phyloP scores from a whole-genome alignment of 768 basidiomycete genomes.

The Lentinula lateritia region DNA sequence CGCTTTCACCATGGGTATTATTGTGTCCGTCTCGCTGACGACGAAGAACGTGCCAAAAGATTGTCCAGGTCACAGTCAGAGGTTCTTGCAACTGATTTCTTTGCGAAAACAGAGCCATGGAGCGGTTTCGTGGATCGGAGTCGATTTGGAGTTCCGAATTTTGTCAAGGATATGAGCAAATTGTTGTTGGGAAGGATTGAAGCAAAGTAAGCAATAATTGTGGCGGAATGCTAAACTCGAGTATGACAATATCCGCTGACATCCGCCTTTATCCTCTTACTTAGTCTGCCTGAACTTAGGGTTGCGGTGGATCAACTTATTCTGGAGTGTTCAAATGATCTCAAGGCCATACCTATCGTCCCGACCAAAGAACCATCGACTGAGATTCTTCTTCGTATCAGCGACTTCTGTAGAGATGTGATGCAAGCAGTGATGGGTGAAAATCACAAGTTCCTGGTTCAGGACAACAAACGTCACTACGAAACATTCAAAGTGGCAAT shows the following conservation, averaged over 20 bases:
- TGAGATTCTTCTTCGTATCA: conserved; percentile 40
- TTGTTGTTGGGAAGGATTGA: conserved; percentile 27
- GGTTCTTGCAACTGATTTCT: conserved; percentile 35
- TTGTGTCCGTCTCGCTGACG: conserved; percentile 61
- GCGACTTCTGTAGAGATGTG: conserved; percentile 35
- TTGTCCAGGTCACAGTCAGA: conserved; percentile 33
- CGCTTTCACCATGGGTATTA: conserved; percentile 54
- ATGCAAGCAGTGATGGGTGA: conserved; percentile 21
- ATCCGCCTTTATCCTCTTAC: background rate
- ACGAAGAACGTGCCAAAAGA: conserved; percentile 38
- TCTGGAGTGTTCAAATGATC: conserved; percentile 20
- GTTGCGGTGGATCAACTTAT: conserved; percentile 36
- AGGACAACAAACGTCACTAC: conserved; percentile 23
- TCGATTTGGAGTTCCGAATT: conserved; percentile 51
- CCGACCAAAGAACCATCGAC: conserved; percentile 33
- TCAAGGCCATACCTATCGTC: conserved; percentile 34
- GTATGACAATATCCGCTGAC: background rate
- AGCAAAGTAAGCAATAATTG: conserved; percentile 8
- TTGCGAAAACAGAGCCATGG: conserved; percentile 49
- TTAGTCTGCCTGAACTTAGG: conserved; percentile 44
- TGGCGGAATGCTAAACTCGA: conserved; percentile 12
- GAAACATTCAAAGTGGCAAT: conserved; percentile 24
- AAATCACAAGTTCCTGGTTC: conserved; percentile 20
- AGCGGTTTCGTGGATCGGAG: conserved; percentile 31
- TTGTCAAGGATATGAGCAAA: conserved; percentile 46